phyloP scores from a whole-genome alignment of 495 filamentous ascomycete genomes.

The Penicillium soppii region DNA sequence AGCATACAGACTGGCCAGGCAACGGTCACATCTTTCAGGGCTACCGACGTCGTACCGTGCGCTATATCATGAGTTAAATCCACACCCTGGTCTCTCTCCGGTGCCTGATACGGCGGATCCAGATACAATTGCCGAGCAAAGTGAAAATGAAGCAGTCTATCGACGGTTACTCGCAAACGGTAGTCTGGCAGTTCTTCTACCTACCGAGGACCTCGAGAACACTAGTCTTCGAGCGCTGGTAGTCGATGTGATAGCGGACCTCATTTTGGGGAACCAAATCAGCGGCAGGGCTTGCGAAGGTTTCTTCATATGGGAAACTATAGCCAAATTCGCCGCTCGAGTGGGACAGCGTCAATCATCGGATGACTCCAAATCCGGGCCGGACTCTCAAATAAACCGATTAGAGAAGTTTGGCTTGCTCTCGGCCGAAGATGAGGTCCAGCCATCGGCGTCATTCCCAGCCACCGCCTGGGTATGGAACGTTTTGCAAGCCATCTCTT shows the following conservation, averaged over 20 bases:
- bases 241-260: constrained; percentile 79
- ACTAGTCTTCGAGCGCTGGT: constrained; percentile 77
- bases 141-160: constrained; percentile 75
- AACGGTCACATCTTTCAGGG: constrained; percentile 47
- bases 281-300: constrained; percentile 77
- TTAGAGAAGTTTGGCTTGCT: constrained; percentile 51
- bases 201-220: constrained; percentile 90
- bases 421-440: constrained; percentile 29
- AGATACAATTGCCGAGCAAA: constrained; percentile 56
- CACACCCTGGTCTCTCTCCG: constrained; percentile 76
- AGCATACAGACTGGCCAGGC: constrained; percentile 56
- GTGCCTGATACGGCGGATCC: constrained; percentile 58
- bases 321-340: constrained; percentile 60
- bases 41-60: constrained; percentile 46
- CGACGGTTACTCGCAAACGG: constrained; percentile 78
- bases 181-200: constrained; percentile 76
- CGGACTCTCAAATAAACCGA: constrained; percentile 27
- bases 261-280: constrained; percentile 77
- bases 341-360: constrained; percentile 25
- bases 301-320: constrained; percentile 79
- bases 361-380: constrained; percentile 20
- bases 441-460: constrained; percentile 26
- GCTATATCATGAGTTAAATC: constrained; percentile 81
- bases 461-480: constrained; percentile 61
- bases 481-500: constrained; percentile 65